Percentiles rank a stretch among this genome's conserved stretches.
phyloP scores from a whole-genome alignment of 257 asterid species.

The Asclepias syriaca region DNA sequence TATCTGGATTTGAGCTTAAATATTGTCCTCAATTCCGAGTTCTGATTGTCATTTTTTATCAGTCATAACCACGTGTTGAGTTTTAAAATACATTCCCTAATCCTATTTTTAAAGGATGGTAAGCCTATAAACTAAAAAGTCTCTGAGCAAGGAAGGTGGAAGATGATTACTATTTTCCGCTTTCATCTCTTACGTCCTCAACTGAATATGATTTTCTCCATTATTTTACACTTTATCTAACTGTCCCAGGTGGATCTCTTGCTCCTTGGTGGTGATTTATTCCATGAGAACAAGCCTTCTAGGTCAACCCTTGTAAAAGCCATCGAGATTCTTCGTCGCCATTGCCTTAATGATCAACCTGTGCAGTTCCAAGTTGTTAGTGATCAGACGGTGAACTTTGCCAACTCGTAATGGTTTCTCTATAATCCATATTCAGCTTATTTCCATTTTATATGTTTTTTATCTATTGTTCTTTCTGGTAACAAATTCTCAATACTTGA shows the following conservation, averaged over 20 bases:
- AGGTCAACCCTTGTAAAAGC: slow-evolving; percentile 91
- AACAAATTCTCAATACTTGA: background rate
- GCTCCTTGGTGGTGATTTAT: slow-evolving; percentile 96
- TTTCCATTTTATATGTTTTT: background rate
- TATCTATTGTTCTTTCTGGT: background rate
- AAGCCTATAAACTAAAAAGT: background rate
- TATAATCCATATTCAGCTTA: background rate
- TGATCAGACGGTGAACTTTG: slow-evolving; percentile 93
- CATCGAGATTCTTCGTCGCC: slow-evolving; percentile 87
- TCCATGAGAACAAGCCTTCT: slow-evolving; percentile 97
- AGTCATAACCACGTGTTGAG: background rate
- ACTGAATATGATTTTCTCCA: background rate
- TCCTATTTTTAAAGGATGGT: background rate
- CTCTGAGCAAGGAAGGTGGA: background rate
- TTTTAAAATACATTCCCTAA: background rate
- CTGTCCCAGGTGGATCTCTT: slow-evolving; percentile 68
- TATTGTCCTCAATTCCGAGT: background rate
- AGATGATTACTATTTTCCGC: background rate
- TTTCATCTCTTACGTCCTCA: background rate
- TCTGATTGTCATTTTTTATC: background rate
- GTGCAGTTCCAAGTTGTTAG: slow-evolving; percentile 96
- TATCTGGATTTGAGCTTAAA: background rate
- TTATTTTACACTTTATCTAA: background rate
- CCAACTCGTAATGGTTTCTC: slow-evolving; percentile 57
- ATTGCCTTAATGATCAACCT: slow-evolving; percentile 81